Evolutionary conservation across 2,329 filamentous ascomycete species (phyloP).

Genomic region (Fusarium sp.): DNA sequence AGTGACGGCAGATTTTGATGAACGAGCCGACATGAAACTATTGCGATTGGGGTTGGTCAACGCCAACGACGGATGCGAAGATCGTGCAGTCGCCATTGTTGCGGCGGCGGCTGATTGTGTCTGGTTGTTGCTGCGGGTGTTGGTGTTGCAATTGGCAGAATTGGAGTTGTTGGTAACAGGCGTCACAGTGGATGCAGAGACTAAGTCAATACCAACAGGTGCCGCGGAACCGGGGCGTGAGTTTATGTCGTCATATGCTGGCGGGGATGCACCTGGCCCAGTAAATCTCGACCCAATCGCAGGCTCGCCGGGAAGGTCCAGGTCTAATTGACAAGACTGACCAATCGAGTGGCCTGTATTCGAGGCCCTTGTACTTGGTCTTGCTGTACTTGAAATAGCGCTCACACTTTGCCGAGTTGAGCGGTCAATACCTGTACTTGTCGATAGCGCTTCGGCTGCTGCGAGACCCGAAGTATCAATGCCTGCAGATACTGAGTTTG

Average conservation of each 20-base stretch:
- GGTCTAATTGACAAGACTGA: conserved; percentile 16
- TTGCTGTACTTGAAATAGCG: conserved; percentile 16
- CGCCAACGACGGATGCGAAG: conserved; percentile 32
- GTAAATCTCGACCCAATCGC: conserved; percentile 32
- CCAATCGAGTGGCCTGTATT: conserved; percentile 22
- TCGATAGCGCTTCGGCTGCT: conserved; percentile 25
- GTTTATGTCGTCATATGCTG: conserved; percentile 46
- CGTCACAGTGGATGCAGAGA: conserved; percentile 33
- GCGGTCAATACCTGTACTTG: conserved; percentile 20
- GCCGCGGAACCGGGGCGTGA: conserved; percentile 32
- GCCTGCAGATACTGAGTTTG: neutral
- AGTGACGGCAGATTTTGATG: conserved; percentile 61
- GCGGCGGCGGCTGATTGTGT: conserved; percentile 33
- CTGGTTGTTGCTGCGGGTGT: conserved; percentile 18
- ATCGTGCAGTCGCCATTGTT: conserved; percentile 37
- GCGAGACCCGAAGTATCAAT: conserved; percentile 17
- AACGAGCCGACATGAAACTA: conserved; percentile 62
- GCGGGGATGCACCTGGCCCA: conserved; percentile 38
- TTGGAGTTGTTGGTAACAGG: conserved; percentile 16
- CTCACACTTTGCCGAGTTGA: conserved; percentile 23
- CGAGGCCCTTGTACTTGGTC: neutral
- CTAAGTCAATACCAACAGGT: conserved; percentile 35
- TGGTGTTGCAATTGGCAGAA: conserved; percentile 27
- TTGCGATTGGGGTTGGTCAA: conserved; percentile 52
- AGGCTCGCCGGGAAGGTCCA: conserved; percentile 32